These are phyloP conservation scores for Diaporthe eres DNA, from an alignment of 2,329 filamentous ascomycete species.

Conservation along the genomic window DNA sequence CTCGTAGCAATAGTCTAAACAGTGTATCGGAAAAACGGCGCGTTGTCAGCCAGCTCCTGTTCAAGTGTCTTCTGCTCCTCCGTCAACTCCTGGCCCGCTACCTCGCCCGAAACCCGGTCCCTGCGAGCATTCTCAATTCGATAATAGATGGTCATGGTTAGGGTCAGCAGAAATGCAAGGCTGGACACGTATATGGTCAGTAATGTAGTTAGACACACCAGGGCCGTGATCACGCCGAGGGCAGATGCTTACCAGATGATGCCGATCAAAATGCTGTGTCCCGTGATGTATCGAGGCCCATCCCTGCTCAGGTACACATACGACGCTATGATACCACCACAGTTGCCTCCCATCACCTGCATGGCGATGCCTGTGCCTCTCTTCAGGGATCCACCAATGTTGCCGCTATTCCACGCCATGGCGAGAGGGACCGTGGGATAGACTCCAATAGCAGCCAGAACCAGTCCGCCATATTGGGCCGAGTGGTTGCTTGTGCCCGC, in stretches of 20 bases:
- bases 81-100: conserved; percentile 43
- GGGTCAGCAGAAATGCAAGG: conserved; percentile 51
- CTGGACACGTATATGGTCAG: conserved; percentile 30
- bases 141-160: conserved; percentile 52
- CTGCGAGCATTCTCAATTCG: conserved; percentile 50
- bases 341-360: conserved; percentile 46
- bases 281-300: conserved; percentile 43
- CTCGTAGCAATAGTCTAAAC: conserved; percentile 9
- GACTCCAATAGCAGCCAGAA: conserved; percentile 61
- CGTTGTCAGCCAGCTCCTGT: conserved; percentile 50
- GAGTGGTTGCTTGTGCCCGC: conserved; percentile 53
- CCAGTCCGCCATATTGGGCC: conserved; percentile 64
- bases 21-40: conserved; percentile 51
- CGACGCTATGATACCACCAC: conserved; percentile 45
- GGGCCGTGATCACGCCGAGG: too few relatives aligned
- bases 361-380: conserved; percentile 40
- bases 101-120: conserved; percentile 44
- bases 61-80: conserved; percentile 50
- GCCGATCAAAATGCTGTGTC: conserved; percentile 45
- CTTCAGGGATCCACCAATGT: conserved; percentile 62
- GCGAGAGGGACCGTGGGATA: conserved; percentile 70
- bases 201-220: too few relatives aligned
- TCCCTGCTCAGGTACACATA: conserved; percentile 45
- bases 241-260: conserved; percentile 38
- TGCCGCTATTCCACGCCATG: conserved; percentile 72